Evolutionary conservation across 495 filamentous ascomycete species (phyloP).

Genomic region (Arthonia radiata): DNA sequence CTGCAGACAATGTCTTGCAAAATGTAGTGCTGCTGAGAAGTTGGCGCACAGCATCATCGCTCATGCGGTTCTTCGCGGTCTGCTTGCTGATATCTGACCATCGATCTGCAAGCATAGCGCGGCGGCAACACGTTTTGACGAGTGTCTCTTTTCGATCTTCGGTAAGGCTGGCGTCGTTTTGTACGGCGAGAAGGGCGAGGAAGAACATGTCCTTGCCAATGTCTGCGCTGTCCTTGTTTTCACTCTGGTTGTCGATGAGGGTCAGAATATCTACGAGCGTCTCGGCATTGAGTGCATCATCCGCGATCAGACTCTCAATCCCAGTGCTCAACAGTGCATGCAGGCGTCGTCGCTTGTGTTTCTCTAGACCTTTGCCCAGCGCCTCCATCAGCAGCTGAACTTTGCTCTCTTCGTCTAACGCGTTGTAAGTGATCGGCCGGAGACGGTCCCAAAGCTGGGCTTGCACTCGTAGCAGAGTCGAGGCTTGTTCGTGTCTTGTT

Average conservation of each 20-base stretch:
- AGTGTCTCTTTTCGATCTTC: too few species aligned
- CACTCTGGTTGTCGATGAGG: constrained; percentile 27
- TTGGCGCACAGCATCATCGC: too few species aligned
- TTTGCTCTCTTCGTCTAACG: constrained; percentile 56
- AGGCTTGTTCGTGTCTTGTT: constrained; percentile 26
- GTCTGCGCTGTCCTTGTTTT: constrained; percentile 3
- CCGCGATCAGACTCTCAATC: constrained; percentile 37
- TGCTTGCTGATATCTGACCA: too few species aligned
- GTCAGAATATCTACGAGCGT: constrained; percentile 65
- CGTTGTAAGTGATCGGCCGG: constrained; percentile 28
- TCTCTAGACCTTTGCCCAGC: constrained; percentile 28
- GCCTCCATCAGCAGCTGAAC: constrained; percentile 46
- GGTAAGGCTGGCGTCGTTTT: too few species aligned
- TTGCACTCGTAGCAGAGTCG: constrained; percentile 46
- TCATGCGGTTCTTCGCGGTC: too few species aligned
- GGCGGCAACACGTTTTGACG: too few species aligned
- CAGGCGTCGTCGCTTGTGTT: constrained; percentile 37
- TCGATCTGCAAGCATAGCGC: too few species aligned
- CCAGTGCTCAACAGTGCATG: constrained; percentile 35
- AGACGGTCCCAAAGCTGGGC: constrained; percentile 41
- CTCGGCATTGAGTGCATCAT: constrained; percentile 38
- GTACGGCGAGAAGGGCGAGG: too few species aligned
- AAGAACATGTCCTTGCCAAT: too few species aligned
- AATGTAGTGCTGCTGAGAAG: too few species aligned
- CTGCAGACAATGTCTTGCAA: too few species aligned